A percentile compares a stretch with the other conserved stretches of the same genome.
Conservation (phyloP, 176 grass and related monocot genomes). For the Tuctoria greenei region DNA sequence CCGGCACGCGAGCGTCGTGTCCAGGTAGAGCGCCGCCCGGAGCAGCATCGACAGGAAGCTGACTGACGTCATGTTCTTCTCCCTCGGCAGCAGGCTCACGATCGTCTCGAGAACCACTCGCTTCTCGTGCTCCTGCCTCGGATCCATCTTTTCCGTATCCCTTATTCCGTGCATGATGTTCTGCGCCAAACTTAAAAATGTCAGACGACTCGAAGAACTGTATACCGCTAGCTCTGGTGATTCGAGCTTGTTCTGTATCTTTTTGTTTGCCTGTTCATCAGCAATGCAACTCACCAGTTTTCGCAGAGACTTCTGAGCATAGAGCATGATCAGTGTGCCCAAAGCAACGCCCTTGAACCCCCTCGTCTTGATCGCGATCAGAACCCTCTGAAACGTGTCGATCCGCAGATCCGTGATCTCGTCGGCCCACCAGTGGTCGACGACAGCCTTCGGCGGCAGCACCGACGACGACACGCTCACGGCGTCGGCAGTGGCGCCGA, state of each 20-base stretch:
- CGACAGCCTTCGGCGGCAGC: slow-evolving; percentile 42
- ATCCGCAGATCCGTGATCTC: slow-evolving; percentile 71
- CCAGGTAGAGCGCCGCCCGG: slow-evolving; percentile 63
- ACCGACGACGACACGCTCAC: neutral
- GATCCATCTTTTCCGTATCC: slow-evolving; percentile 55
- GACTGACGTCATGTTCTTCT: slow-evolving; percentile 73
- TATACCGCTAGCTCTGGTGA: neutral
- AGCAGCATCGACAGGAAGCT: slow-evolving; percentile 93
- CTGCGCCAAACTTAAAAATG: slow-evolving; percentile 30
- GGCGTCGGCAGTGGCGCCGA: neutral
- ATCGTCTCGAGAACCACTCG: slow-evolving; percentile 76
- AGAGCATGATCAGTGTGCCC: slow-evolving; percentile 85
- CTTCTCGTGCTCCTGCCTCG: slow-evolving; percentile 81
- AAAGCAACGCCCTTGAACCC: slow-evolving; percentile 77
- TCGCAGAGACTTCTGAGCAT: slow-evolving; percentile 85
- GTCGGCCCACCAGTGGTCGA: slow-evolving; percentile 79
- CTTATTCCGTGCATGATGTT: slow-evolving; percentile 70
- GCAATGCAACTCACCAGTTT: slow-evolving; percentile 51
- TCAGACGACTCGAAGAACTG: neutral
- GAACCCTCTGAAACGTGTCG: slow-evolving; percentile 75
- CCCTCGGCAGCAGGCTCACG: slow-evolving; percentile 76
- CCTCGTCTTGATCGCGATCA: slow-evolving; percentile 76
- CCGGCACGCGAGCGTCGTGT: slow-evolving; percentile 81
- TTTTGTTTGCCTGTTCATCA: neutral
- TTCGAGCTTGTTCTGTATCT: neutral